A percentile compares a stretch with the other conserved stretches of the same genome.
phyloP scores from a whole-genome alignment of 2,329 filamentous ascomycete species.

The Ophiostoma ulmi region DNA sequence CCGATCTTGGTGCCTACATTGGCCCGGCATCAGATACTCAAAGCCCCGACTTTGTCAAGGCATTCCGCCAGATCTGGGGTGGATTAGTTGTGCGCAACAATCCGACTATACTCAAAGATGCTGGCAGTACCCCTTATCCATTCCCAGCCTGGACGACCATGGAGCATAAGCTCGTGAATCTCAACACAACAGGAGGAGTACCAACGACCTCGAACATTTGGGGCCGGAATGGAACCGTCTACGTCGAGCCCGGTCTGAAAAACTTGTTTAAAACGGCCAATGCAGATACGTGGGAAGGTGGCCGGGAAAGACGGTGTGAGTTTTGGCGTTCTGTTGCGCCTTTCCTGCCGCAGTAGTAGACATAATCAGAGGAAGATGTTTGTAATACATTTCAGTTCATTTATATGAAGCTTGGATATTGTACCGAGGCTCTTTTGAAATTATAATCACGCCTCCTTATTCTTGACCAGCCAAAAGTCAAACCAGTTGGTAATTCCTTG shows the following conservation, averaged over 20 bases:
- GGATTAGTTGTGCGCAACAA: slow-evolving; percentile 39
- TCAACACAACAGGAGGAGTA: slow-evolving; percentile 21
- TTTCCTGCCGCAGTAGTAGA: background rate
- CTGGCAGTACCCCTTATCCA: background rate
- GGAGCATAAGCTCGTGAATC: slow-evolving; percentile 16
- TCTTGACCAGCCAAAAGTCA: slow-evolving; percentile 25
- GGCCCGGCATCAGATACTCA: slow-evolving; percentile 27
- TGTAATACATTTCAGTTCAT: background rate
- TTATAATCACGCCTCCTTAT: background rate
- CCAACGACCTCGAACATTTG: slow-evolving; percentile 2
- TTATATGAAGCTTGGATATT: background rate
- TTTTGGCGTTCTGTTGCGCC: slow-evolving; percentile 34
- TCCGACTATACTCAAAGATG: slow-evolving; percentile 28
- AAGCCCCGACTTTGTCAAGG: slow-evolving; percentile 29
- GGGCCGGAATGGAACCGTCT: slow-evolving; percentile 24
- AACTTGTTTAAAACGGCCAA: slow-evolving; percentile 38
- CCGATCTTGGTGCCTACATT: slow-evolving; percentile 35
- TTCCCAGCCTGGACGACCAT: slow-evolving; percentile 11
- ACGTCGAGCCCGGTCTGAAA: slow-evolving; percentile 31
- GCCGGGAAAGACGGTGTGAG: slow-evolving; percentile 39
- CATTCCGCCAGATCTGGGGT: slow-evolving; percentile 33
- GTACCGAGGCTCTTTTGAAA: background rate
- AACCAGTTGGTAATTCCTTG: slow-evolving; percentile 28
- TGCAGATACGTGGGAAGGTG: slow-evolving; percentile 42
- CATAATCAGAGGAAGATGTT: background rate